These are phyloP conservation scores for Blastobotrys petasosporus DNA, from an alignment of 1,139 yeast species.

Conservation along the genomic window DNA sequence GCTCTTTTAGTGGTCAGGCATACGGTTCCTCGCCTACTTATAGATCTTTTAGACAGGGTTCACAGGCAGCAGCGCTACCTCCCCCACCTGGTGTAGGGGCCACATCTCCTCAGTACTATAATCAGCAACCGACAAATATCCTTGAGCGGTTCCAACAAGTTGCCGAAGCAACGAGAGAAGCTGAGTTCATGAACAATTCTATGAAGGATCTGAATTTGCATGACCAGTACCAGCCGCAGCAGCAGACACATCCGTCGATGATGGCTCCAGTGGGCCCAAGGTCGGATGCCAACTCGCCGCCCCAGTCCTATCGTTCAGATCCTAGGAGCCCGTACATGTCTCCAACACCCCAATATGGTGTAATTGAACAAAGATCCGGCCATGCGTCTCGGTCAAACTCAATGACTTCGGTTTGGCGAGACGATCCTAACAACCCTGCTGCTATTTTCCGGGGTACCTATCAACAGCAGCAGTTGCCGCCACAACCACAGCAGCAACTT, in stretches of 20 bases:
- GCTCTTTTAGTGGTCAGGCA: conserved; percentile 9
- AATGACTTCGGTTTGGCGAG: conserved; percentile 21
- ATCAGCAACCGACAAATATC: conserved; percentile 14
- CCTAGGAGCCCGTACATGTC: conserved; percentile 19
- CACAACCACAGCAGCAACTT: not conserved
- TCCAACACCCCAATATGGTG: conserved; percentile 19
- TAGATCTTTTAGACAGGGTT: conserved; percentile 8
- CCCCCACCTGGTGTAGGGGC: conserved; percentile 3
- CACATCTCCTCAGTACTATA: conserved; percentile 10
- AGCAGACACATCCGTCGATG: not conserved
- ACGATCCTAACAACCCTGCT: not conserved
- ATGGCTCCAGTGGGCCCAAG: not conserved
- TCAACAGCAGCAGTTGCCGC: conserved; percentile 2
- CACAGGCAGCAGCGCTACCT: conserved; percentile 1
- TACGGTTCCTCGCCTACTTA: conserved; percentile 9
- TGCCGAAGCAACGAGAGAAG: conserved; percentile 74
- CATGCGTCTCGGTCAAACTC: conserved; percentile 22
- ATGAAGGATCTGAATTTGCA: conserved; percentile 17
- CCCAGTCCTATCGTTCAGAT: conserved; percentile 7
- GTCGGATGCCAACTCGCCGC: conserved; percentile 12
- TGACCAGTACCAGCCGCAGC: not conserved
- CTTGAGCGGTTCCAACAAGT: conserved; percentile 56
- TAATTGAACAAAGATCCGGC: conserved; percentile 7
- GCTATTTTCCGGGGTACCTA: not conserved
- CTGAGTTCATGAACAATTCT: conserved; percentile 57